Evolutionary conservation across 768 basidiomycete species (phyloP).

Genomic region (Hygrophorus russula): DNA sequence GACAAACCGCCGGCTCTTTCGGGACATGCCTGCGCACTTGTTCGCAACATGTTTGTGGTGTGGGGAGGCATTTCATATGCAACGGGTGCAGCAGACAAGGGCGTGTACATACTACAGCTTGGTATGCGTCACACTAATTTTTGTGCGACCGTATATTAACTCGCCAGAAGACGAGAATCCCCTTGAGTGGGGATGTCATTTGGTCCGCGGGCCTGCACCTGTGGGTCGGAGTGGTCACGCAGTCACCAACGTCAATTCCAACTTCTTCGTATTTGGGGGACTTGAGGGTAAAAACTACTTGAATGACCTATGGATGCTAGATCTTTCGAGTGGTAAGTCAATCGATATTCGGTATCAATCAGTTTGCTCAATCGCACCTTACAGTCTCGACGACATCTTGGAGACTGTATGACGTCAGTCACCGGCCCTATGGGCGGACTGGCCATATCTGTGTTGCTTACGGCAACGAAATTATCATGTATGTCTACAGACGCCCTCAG

Average conservation of each 20-base stretch:
- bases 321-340: conserved; percentile 22
- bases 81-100: neutral
- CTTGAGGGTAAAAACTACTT: conserved; percentile 67
- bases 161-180: neutral
- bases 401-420: too few relatives aligned
- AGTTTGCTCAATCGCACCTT: too few relatives aligned
- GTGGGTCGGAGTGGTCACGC: conserved; percentile 67
- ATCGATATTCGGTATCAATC: too few relatives aligned
- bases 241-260: conserved; percentile 54
- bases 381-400: too few relatives aligned
- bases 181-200: conserved; percentile 57
- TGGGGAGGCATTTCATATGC: conserved; percentile 59
- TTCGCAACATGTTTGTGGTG: conserved; percentile 62
- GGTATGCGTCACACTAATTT: neutral
- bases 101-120: neutral
- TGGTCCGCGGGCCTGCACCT: conserved; percentile 44
- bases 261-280: conserved; percentile 67
- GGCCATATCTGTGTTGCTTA: conserved; percentile 58
- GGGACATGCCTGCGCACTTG: conserved; percentile 65
- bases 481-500: conserved; percentile 12
- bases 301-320: conserved; percentile 67
- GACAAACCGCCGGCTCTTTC: conserved; percentile 60
- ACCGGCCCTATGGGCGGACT: conserved; percentile 43
- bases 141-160: neutral
- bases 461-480: conserved; percentile 53